Conservation (phyloP, 2,329 filamentous ascomycete species). For the Cadophora sp. region DNA sequence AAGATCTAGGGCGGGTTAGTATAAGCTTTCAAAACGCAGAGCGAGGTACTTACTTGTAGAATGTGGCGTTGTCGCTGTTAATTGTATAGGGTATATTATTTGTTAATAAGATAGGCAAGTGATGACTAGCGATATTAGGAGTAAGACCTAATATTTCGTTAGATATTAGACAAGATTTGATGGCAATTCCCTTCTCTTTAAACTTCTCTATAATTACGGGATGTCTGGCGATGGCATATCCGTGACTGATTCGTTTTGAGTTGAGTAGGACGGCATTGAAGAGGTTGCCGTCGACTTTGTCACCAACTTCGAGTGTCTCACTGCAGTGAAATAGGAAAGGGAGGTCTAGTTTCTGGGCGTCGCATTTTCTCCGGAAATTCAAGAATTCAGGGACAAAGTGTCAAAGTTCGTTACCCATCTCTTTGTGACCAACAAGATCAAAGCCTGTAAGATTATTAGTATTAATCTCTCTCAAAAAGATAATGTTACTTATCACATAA, state of each 20-base stretch:
- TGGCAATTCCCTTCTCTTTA: conserved; percentile 67
- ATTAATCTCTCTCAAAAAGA: background rate
- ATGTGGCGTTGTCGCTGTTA: conserved; percentile 76
- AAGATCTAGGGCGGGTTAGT: conserved; percentile 58
- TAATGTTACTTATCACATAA: conserved; percentile 63
- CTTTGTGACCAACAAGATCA: conserved; percentile 72
- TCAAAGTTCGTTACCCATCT: conserved; percentile 66
- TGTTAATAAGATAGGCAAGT: conserved; percentile 72
- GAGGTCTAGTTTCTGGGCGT: conserved; percentile 57
- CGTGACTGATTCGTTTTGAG: conserved; percentile 75
- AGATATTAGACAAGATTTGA: conserved; percentile 80
- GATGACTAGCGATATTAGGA: conserved; percentile 67
- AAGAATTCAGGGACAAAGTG: conserved; percentile 63
- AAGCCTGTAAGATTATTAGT: conserved; percentile 57
- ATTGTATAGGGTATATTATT: conserved; percentile 76
- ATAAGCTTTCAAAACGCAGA: background rate
- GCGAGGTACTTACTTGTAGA: conserved; percentile 64
- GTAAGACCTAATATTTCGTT: conserved; percentile 78
- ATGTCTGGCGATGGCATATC: conserved; percentile 72
- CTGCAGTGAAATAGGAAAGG: conserved; percentile 81
- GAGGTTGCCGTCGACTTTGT: conserved; percentile 70
- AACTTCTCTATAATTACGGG: conserved; percentile 70
- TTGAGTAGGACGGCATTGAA: conserved; percentile 71
- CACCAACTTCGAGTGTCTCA: conserved; percentile 73
- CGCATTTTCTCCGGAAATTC: conserved; percentile 61